Percentiles rank a stretch among this genome's conserved stretches.
phyloP scores from a whole-genome alignment of 108 stramenopile genomes.

The Nitzschia putrida region DNA sequence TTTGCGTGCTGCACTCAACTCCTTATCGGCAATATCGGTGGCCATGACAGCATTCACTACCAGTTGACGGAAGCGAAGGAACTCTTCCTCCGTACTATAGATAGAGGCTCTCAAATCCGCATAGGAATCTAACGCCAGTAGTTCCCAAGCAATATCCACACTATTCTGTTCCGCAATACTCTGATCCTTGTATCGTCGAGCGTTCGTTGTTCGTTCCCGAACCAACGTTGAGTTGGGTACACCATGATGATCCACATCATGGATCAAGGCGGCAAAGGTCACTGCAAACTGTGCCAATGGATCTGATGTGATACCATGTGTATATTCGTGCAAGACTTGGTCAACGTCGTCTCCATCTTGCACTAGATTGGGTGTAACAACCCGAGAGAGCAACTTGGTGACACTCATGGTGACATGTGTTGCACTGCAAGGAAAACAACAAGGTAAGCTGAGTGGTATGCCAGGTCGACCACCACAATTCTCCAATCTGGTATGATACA shows the following conservation, averaged over 20 bases:
- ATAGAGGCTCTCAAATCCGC: slow-evolving; percentile 4
- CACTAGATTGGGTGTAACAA: neutral
- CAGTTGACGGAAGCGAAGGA: slow-evolving; percentile 13
- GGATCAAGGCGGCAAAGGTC: slow-evolving; percentile 13
- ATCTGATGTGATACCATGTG: slow-evolving; percentile 15
- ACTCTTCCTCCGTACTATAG: slow-evolving; percentile 9
- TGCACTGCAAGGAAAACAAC: neutral
- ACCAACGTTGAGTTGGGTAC: slow-evolving; percentile 7
- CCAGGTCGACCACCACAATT: neutral
- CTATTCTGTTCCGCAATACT: slow-evolving; percentile 18
- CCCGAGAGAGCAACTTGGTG: slow-evolving; percentile 7
- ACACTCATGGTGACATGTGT: slow-evolving; percentile 13
- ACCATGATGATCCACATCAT: slow-evolving; percentile 19
- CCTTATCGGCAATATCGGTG: slow-evolving; percentile 14
- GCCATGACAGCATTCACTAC: slow-evolving; percentile 26
- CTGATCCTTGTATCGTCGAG: neutral
- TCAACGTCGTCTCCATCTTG: neutral
- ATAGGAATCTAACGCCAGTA: slow-evolving; percentile 6
- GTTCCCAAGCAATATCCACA: slow-evolving; percentile 15
- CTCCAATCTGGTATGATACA: slow-evolving; percentile 3
- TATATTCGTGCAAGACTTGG: slow-evolving; percentile 4
- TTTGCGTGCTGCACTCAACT: slow-evolving; percentile 7
- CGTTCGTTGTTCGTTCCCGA: neutral
- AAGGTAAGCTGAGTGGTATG: neutral
- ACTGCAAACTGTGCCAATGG: slow-evolving; percentile 11